These are phyloP conservation scores for Starmerella gropengiesseri DNA, from an alignment of 805 yeast genomes.

Conservation along the genomic window DNA sequence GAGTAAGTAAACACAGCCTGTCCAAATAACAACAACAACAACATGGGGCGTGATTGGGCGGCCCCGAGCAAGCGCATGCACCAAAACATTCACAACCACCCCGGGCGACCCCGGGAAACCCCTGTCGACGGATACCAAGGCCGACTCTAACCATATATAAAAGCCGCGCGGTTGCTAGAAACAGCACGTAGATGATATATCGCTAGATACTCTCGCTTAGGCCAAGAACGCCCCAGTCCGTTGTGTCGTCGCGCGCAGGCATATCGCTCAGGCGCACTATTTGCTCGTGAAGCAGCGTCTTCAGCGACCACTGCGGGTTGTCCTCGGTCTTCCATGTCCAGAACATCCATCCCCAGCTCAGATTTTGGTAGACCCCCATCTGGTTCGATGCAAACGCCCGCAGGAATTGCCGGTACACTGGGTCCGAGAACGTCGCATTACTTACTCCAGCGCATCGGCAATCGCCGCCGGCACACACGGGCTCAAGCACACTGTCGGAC, in stretches of 20 bases:
- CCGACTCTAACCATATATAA: too few relatives aligned
- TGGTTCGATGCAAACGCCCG: slow-evolving; percentile 71
- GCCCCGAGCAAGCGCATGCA: too few relatives aligned
- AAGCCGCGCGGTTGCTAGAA: too few relatives aligned
- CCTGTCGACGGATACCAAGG: too few relatives aligned
- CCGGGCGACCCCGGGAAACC: too few relatives aligned
- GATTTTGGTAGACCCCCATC: slow-evolving; percentile 59
- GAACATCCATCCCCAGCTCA: slow-evolving; percentile 63
- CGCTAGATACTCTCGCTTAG: slow-evolving; percentile 1
- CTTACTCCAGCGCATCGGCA: slow-evolving; percentile 33
- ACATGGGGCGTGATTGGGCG: too few relatives aligned
- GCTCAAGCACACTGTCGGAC: slow-evolving; percentile 20
- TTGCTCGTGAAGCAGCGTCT: slow-evolving; percentile 2
- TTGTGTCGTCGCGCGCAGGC: neutral
- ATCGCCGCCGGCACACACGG: slow-evolving; percentile 18
- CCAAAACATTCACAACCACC: too few relatives aligned
- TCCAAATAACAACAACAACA: too few relatives aligned
- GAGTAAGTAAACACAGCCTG: too few relatives aligned
- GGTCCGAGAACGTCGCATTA: slow-evolving; percentile 36
- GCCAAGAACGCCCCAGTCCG: neutral
- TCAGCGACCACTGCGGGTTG: slow-evolving; percentile 28
- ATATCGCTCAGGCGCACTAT: neutral
- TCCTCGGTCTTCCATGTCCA: slow-evolving; percentile 64
- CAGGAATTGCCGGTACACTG: slow-evolving; percentile 41
- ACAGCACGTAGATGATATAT: too few relatives aligned